Percentiles rank a stretch among this genome's conserved stretches.
Evolutionary conservation across 495 filamentous ascomycete species (phyloP).

Genomic region (Xylona heveae): DNA sequence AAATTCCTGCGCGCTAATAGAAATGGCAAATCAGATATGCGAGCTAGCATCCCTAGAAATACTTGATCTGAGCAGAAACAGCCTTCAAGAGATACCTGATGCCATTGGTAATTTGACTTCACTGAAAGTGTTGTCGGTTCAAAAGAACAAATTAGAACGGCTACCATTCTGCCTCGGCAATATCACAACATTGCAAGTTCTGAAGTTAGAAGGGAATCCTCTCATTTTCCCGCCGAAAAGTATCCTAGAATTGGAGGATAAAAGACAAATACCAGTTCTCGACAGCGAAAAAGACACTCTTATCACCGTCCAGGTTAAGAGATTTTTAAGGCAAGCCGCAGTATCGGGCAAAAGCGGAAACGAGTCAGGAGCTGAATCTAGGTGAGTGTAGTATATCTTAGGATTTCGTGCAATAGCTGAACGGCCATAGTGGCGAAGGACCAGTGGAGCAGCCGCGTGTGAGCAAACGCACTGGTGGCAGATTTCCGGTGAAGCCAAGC

Average conservation of each 20-base stretch:
- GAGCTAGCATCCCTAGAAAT: conserved; percentile 75
- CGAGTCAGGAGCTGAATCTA: conserved; percentile 44
- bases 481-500: conserved; percentile 71
- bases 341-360: conserved; percentile 28
- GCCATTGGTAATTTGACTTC: conserved; percentile 51
- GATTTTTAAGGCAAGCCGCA: conserved; percentile 49
- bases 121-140: conserved; percentile 41
- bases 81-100: conserved; percentile 52
- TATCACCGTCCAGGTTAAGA: conserved; percentile 53
- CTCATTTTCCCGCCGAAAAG: conserved; percentile 46
- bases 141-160: conserved; percentile 66
- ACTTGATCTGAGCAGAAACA: conserved; percentile 75
- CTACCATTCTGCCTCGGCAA: conserved; percentile 68
- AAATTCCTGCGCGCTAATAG: background rate
- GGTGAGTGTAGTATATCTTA: conserved; percentile 23
- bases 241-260: conserved; percentile 22
- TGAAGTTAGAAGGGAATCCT: conserved; percentile 77
- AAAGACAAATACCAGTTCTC: conserved; percentile 19
- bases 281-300: conserved; percentile 43
- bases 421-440: too few relatives aligned
- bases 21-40: conserved; percentile 32
- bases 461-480: too few relatives aligned
- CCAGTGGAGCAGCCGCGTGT: too few relatives aligned
- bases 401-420: conserved; percentile 1
- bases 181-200: conserved; percentile 67